Evolutionary conservation across 139 green algal genomes (phyloP).

Genomic region (Parachlorella kessleri): DNA sequence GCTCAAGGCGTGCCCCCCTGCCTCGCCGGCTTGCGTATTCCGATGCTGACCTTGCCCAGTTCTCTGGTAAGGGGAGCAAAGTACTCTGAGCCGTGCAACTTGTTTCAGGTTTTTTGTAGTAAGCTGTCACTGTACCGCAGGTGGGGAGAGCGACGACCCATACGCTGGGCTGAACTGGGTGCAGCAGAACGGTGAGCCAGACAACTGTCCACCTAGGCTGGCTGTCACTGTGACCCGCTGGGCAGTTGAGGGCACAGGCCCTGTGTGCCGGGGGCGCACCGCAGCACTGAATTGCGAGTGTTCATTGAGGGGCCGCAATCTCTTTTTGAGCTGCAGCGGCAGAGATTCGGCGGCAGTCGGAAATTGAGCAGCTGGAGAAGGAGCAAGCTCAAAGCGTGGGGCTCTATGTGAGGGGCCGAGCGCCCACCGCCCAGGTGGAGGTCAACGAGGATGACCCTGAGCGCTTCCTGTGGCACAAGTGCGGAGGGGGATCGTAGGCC

Average conservation of each 20-base stretch:
- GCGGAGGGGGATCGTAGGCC: constrained; percentile 4
- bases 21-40: background rate
- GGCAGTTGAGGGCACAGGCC: too few species aligned
- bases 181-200: background rate
- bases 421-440: background rate
- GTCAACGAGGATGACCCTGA: constrained; percentile 18
- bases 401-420: constrained; percentile 15
- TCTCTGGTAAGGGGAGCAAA: background rate
- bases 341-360: background rate
- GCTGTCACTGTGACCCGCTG: too few species aligned
- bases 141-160: background rate
- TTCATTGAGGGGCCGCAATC: too few species aligned
- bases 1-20: too few species aligned
- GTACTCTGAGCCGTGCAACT: background rate
- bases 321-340: background rate
- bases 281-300: too few species aligned
- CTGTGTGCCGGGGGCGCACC: too few species aligned
- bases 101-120: background rate
- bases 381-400: background rate
- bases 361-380: background rate
- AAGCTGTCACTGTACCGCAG: background rate
- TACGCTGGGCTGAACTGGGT: background rate
- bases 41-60: background rate
- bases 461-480: constrained; percentile 11
- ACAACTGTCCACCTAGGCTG: too few species aligned